A percentile compares a stretch with the other conserved stretches of the same genome.
phyloP scores from a whole-genome alignment of 2,329 filamentous ascomycete genomes.

The Harringtonia lauricola region DNA sequence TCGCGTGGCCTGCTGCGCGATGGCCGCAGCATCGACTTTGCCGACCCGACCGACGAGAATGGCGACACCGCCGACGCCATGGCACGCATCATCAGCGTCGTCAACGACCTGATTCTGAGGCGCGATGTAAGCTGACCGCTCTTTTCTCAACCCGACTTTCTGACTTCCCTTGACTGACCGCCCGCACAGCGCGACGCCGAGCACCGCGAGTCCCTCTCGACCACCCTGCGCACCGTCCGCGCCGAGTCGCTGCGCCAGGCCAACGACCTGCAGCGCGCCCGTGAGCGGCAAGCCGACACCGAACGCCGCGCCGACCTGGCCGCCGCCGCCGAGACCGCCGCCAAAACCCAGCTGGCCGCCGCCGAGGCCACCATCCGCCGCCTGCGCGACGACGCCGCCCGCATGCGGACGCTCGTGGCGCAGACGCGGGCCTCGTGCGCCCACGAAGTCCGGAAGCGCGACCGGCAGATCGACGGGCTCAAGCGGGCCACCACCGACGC shows the following conservation, averaged over 20 bases:
- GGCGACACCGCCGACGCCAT: constrained; percentile 45
- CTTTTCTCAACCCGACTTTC: too few species aligned
- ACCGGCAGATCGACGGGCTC: constrained; percentile 76
- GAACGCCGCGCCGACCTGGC: constrained; percentile 44
- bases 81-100: constrained; percentile 78
- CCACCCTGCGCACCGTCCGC: constrained; percentile 65
- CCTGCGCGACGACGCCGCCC: constrained; percentile 74
- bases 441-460: constrained; percentile 82
- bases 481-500: constrained; percentile 76
- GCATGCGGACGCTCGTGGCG: constrained; percentile 66
- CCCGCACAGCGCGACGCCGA: constrained; percentile 69
- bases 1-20: constrained; percentile 54
- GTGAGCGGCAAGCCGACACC: constrained; percentile 41
- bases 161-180: neutral
- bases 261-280: constrained; percentile 51
- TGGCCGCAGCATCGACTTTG: constrained; percentile 74
- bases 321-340: constrained; percentile 60
- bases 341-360: constrained; percentile 58
- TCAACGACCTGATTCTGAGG: constrained; percentile 85
- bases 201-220: constrained; percentile 72
- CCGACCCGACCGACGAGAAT: constrained; percentile 49
- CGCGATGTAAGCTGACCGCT: constrained; percentile 58
- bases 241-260: constrained; percentile 65
- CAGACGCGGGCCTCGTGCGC: constrained; percentile 81
- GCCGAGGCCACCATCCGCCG: constrained; percentile 64